Evolutionary conservation across 2,329 filamentous ascomycete genomes (phyloP).

Genomic region (Diplodia intermedia): DNA sequence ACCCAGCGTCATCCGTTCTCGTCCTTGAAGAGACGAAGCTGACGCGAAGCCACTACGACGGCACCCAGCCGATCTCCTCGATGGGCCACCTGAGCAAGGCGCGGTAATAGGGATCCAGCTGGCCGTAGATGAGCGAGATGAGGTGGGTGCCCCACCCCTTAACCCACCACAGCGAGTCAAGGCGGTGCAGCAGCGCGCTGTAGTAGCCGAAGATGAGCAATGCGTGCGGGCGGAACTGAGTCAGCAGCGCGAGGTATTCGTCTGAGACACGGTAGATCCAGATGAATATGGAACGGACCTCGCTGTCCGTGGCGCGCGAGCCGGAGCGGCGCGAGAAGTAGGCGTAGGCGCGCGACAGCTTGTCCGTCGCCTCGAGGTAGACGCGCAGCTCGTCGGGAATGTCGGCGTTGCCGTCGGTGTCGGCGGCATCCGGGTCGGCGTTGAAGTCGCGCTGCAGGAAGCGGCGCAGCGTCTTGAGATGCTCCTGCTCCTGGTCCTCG

Average conservation of each 20-base stretch:
- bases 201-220: conserved; percentile 24
- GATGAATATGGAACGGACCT: conserved; percentile 9
- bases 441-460: conserved; percentile 19
- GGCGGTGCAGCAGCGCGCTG: conserved; percentile 14
- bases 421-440: no score
- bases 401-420: background rate
- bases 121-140: conserved; percentile 8
- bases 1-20: background rate
- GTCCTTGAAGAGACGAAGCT: background rate
- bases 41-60: background rate
- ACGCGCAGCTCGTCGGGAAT: background rate
- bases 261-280: conserved; percentile 21
- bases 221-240: conserved; percentile 9
- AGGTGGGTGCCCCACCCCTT: conserved; percentile 25
- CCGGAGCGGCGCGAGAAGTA: background rate
- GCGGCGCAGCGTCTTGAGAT: conserved; percentile 37
- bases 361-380: conserved; percentile 22
- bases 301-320: background rate
- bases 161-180: conserved; percentile 27
- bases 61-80: conserved; percentile 23
- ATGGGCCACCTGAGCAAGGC: conserved; percentile 18
- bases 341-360: conserved; percentile 7
- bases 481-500: conserved; percentile 43
- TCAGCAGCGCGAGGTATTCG: conserved; percentile 4
- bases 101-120: conserved; percentile 11